phyloP scores from a whole-genome alignment of 225 moss, liverwort and hornwort species.

The Marchantia paleacea region DNA sequence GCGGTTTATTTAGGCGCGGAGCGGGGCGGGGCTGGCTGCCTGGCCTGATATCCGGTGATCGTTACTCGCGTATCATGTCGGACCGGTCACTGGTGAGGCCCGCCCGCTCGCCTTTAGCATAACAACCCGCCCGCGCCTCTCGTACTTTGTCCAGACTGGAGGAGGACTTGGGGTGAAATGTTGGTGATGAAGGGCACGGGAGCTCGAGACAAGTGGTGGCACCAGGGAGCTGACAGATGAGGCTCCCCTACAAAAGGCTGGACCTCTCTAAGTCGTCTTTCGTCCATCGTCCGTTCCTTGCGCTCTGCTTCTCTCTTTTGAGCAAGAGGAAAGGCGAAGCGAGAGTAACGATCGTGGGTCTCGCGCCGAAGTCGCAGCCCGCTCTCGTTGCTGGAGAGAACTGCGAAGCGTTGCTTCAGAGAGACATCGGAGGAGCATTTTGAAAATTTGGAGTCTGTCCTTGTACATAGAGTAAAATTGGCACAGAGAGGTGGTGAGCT shows the following conservation, averaged over 20 bases:
- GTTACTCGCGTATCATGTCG: no score
- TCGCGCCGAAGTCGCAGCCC: not conserved
- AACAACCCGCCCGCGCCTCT: no score
- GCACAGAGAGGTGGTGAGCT: not conserved
- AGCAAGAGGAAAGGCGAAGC: not conserved
- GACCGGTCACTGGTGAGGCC: no score
- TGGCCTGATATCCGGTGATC: no score
- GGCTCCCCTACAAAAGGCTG: not conserved
- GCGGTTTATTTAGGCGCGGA: no score
- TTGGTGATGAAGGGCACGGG: not conserved
- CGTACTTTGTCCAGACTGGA: not conserved
- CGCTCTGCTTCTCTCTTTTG: not conserved
- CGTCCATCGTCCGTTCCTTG: not conserved
- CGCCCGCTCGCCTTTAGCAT: no score
- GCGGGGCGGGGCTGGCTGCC: no score
- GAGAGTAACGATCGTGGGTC: no score
- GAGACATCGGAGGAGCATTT: not conserved
- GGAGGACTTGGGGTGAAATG: not conserved
- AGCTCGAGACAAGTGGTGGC: slow-evolving; percentile 16
- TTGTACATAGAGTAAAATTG: not conserved
- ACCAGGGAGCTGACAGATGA: slow-evolving; percentile 6
- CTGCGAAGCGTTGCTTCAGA: not conserved
- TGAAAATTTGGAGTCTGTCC: not conserved
- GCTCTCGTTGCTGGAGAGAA: not conserved
- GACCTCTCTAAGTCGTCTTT: not conserved